Evolutionary conservation across 2,329 filamentous ascomycete genomes (phyloP).

Genomic region (Scedosporium dehoogii): DNA sequence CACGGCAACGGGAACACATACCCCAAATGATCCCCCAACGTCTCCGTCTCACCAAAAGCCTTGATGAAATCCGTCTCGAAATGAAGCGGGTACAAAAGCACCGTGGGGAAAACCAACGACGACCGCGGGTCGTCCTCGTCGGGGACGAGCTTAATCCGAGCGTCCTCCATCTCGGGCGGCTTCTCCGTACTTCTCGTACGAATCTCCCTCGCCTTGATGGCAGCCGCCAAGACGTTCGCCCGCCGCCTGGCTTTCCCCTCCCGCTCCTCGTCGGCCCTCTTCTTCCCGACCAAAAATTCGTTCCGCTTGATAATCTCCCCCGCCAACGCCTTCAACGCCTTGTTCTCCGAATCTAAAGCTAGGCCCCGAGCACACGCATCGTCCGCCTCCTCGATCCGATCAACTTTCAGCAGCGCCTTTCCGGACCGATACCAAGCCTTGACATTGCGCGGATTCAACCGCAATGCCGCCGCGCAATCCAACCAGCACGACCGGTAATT

Average conservation of each 20-base stretch:
- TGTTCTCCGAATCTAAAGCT: slow-evolving; percentile 60
- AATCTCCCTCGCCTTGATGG: slow-evolving; percentile 62
- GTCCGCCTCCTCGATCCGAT: slow-evolving; percentile 68
- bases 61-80: slow-evolving; percentile 87
- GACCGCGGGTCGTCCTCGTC: slow-evolving; percentile 62
- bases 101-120: slow-evolving; percentile 62
- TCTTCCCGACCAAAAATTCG: slow-evolving; percentile 41
- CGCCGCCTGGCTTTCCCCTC: slow-evolving; percentile 45
- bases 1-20: slow-evolving; percentile 87
- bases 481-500: slow-evolving; percentile 83
- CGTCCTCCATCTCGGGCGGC: slow-evolving; percentile 83
- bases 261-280: slow-evolving; percentile 45
- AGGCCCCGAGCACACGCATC: slow-evolving; percentile 71
- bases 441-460: slow-evolving; percentile 68
- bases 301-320: slow-evolving; percentile 53
- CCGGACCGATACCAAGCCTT: slow-evolving; percentile 89
- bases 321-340: slow-evolving; percentile 51
- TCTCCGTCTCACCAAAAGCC: slow-evolving; percentile 68
- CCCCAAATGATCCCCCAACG: slow-evolving; percentile 63
- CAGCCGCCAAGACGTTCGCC: slow-evolving; percentile 51
- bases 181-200: slow-evolving; percentile 53
- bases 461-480: slow-evolving; percentile 72
- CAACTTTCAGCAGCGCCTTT: slow-evolving; percentile 66
- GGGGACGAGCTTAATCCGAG: slow-evolving; percentile 56
- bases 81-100: slow-evolving; percentile 77